Percentiles rank a stretch among this genome's conserved stretches.
phyloP scores from a whole-genome alignment of 371 early-diverging fungal genomes.

The Chytridium lagenaria region DNA sequence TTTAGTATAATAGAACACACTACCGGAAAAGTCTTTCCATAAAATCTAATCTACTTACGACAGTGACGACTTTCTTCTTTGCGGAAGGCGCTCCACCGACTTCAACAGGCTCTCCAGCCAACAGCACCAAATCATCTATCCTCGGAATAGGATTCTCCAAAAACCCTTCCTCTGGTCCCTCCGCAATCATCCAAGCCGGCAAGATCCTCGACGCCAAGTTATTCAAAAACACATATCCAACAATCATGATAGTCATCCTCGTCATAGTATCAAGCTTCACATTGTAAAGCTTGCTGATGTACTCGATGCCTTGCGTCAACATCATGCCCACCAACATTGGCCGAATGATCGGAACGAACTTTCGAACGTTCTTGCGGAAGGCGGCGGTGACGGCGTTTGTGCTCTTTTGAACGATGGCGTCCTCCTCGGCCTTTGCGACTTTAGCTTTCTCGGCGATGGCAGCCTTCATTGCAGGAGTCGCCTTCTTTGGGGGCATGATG shows the following conservation, averaged over 20 bases:
- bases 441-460: no score
- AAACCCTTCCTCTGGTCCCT: background rate
- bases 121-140: background rate
- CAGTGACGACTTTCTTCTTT: slow-evolving; percentile 11
- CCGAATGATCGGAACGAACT: background rate
- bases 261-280: background rate
- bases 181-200: background rate
- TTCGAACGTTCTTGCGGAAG: background rate
- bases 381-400: background rate
- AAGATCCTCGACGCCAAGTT: background rate
- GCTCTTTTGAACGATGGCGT: background rate
- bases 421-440: background rate
- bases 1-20: no score
- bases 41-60: background rate
- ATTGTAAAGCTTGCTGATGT: background rate
- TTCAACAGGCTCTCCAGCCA: background rate
- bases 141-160: background rate
- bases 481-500: slow-evolving; percentile 2
- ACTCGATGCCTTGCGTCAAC: background rate
- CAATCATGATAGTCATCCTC: background rate
- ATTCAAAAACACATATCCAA: background rate
- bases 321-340: background rate
- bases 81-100: background rate
- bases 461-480: background rate
- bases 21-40: no score